A percentile compares a stretch with the other conserved stretches of the same genome.
phyloP scores from a whole-genome alignment of 2,329 filamentous ascomycete genomes.

The Tympanopsis confertula region DNA sequence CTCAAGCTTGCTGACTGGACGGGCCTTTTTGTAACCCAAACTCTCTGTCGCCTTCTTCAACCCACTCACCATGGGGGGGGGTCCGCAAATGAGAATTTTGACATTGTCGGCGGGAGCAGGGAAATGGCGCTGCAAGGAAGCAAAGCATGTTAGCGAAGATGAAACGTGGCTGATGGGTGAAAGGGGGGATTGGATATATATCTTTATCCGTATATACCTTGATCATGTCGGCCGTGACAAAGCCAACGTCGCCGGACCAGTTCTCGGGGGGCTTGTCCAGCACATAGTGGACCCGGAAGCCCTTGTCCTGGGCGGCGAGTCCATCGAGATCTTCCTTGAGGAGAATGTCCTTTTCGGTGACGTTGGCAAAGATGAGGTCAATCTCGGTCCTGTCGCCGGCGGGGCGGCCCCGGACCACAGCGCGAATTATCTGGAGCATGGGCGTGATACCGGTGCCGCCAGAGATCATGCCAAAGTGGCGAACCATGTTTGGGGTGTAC shows the following conservation, averaged over 20 bases:
- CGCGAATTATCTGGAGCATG: constrained; percentile 92
- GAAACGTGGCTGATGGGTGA: constrained; percentile 3
- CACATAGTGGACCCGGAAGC: constrained; percentile 85
- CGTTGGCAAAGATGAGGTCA: constrained; percentile 94
- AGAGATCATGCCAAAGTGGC: constrained; percentile 94
- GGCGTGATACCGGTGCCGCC: constrained; percentile 96
- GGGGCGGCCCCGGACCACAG: constrained; percentile 70
- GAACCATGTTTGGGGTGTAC: constrained; percentile 93
- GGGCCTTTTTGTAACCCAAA: constrained; percentile 83
- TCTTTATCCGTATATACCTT: constrained; percentile 40
- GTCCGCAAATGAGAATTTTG: constrained; percentile 90
- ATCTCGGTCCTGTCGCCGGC: constrained; percentile 77
- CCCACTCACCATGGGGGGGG: constrained; percentile 89
- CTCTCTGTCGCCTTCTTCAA: constrained; percentile 92
- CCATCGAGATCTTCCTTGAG: constrained; percentile 83
- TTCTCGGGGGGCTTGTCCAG: constrained; percentile 87
- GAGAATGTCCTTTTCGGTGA: constrained; percentile 83
- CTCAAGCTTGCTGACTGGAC: constrained; percentile 90
- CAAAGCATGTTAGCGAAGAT: constrained; percentile 14
- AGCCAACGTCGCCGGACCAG: constrained; percentile 88
- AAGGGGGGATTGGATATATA: background rate
- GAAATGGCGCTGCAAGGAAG: constrained; percentile 34
- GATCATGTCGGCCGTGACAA: constrained; percentile 92
- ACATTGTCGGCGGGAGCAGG: constrained; percentile 75
- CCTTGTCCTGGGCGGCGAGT: constrained; percentile 63